Evolutionary conservation across 306 rosid genomes (phyloP), one percentile per base, ranked within the genome.

Genomic region (Cicer pinnatifidum): DNA sequence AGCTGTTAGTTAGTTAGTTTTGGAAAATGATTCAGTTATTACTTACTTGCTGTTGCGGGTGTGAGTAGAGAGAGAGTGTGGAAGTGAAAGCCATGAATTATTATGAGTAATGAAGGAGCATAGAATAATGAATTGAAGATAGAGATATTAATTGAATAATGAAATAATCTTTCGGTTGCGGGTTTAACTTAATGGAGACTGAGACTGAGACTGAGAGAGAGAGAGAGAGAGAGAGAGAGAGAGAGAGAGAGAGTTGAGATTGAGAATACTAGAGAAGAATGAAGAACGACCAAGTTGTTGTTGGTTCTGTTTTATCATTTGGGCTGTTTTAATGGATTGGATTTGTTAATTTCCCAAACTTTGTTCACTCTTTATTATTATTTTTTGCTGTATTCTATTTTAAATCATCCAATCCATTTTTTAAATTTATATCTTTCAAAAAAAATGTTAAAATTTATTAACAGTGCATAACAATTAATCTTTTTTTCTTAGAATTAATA

Each of bases 51-150:
- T 16, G 71, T 66, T 75, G 64, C 39, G 88, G 88, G 65, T 77
- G 89, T 74, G 92, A 76, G 85, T 37, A 84, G 61, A 89, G 77
- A 76, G 89, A 89, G 72, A 84, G 68, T 4, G 89, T 80, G 75
- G 88, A 88, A 86, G 90, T 52, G 73, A 83, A 88, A 65, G 79
- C 83, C 97, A 93, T 93, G 43, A 81, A 7, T 67, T 81, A 47
- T 38, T 81, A 39, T 38, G 69, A 38, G 15, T 1, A 35, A 44
- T 15, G 84, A 64, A 81, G 73, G 46, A 52, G 69, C 81, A 75
- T 75, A 75, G 77, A 69, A 52, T 5, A 4, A 33, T 0, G 10
- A 40, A 78, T 10, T 19, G 41, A 45, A 35, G 48, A 44, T 1
- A 12, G 50, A 62, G 75, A 8, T 64, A 59, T 45, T 47, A 7